Evolutionary conservation across 2,329 filamentous ascomycete species (phyloP), one percentile per base, ranked within the genome.

Genomic region (Colletotrichum trifolii): DNA sequence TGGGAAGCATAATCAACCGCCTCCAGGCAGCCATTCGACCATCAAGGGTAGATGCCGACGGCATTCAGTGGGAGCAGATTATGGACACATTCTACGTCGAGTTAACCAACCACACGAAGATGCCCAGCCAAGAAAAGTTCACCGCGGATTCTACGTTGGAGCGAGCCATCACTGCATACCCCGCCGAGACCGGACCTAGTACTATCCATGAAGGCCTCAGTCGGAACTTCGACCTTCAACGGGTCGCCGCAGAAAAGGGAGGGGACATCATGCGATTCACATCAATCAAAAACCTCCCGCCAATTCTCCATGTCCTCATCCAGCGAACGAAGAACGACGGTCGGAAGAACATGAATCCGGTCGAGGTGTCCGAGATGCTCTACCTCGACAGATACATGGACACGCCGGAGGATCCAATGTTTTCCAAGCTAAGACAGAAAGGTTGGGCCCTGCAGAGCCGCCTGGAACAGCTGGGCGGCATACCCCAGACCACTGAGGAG

Each of bases 301-400:
- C 94, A 0, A 87, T 99, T 38, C 81, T 98, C 15, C 94, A 97
- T 72, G 89, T 99, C 48, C 91, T 94, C 69, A 92, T 99, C 38
- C 93, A 97, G 73, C 89, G 96, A 6, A 90, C 92, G 4, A 89
- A 91, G 64, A 93, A 89, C 54, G 89, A 93, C 68, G 84, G 85
- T 7, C 84, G 84, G 47, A 97, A 97, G 73, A 93, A 94, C 35
- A 88, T 88, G 58, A 89, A 94, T 66, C 88, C 92, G 10, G 86
- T 99, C 11, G 84, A 88, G 17, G 87, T 99, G n/a, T 89, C 91
- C 5, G 90, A 96, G 69, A 89, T 85, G 2, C 84, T 99, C 11
- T 97, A 92, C 73, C 83, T 99, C 57, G 96, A 98, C 77, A 87
- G 94, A 35, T 99, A 97, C 76, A 90, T 94, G 84, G 89, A 93